Conservation (phyloP, 106 monocot genomes). For the Alisma plantagoaquatica region DNA sequence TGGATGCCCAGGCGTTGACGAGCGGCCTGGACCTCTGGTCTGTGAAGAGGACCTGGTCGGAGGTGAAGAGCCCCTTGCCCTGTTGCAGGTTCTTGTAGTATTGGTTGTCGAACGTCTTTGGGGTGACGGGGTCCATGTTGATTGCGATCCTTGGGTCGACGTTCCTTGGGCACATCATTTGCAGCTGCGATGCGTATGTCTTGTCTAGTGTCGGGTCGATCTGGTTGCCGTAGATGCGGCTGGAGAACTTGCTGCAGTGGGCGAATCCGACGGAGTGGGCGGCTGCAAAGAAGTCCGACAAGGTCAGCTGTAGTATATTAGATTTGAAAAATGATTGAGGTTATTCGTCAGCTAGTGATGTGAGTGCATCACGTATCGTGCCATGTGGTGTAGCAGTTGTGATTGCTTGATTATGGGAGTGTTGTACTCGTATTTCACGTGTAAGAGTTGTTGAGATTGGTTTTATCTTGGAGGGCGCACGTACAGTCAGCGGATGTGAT, state of each 20-base stretch:
- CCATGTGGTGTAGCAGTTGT: too few species aligned
- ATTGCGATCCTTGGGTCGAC: constrained; percentile 39
- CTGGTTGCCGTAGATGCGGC: constrained; percentile 36
- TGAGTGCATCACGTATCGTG: too few species aligned
- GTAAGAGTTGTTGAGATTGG: too few species aligned
- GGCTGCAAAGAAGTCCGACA: too few species aligned
- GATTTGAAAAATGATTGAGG: too few species aligned
- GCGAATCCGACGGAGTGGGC: constrained; percentile 69
- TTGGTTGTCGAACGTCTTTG: constrained; percentile 53
- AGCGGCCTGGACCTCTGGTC: constrained; percentile 45
- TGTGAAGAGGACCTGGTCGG: constrained; percentile 54
- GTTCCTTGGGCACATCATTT: constrained; percentile 28
- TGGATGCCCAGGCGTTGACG: constrained; percentile 49
- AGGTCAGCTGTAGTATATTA: too few species aligned
- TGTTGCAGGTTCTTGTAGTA: constrained; percentile 69
- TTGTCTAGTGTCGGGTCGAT: constrained; percentile 53
- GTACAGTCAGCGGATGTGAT: too few species aligned
- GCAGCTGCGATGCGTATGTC: constrained; percentile 47
- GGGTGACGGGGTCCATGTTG: constrained; percentile 52
- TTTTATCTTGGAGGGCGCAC: too few species aligned
- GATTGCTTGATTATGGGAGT: too few species aligned
- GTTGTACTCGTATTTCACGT: too few species aligned
- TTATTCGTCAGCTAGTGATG: too few species aligned
- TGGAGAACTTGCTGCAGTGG: constrained; percentile 45
- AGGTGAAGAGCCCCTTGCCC: constrained; percentile 59